Conservation (phyloP, 2,329 filamentous ascomycete genomes). For the Hortaea werneckii region DNA sequence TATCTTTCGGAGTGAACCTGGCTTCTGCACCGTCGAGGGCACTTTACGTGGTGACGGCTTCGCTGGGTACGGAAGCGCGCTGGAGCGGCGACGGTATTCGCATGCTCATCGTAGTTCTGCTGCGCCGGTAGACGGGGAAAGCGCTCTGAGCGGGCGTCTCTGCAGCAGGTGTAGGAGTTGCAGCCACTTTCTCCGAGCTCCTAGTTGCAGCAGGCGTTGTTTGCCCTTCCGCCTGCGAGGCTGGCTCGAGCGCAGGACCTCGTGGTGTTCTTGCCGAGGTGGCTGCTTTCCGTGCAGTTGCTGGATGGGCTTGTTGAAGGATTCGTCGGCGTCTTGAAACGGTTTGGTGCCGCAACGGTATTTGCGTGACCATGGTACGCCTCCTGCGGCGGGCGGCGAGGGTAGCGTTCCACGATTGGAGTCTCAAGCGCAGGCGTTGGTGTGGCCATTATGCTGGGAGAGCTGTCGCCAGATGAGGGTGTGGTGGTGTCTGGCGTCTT, state of each 20-base stretch:
- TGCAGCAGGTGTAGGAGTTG: background rate
- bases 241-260: background rate
- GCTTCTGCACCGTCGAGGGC: conserved; percentile 20
- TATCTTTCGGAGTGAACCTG: conserved; percentile 19
- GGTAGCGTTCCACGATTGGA: conserved; percentile 3
- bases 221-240: background rate
- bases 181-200: background rate
- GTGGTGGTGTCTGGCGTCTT: background rate
- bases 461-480: background rate
- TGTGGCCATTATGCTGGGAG: background rate
- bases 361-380: conserved; percentile 9
- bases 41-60: conserved; percentile 12
- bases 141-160: conserved; percentile 2
- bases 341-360: background rate
- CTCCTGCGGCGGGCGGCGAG: background rate
- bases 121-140: conserved; percentile 3
- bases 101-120: conserved; percentile 4
- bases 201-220: background rate
- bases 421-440: background rate
- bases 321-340: conserved; percentile 10
- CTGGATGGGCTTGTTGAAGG: background rate
- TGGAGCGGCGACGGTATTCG: conserved; percentile 17
- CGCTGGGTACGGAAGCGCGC: conserved; percentile 19
- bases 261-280: background rate
- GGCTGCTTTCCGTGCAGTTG: conserved; percentile 4